These are phyloP conservation scores for Sclerotinia minor DNA, from an alignment of 2,329 filamentous ascomycete genomes.

Conservation along the genomic window DNA sequence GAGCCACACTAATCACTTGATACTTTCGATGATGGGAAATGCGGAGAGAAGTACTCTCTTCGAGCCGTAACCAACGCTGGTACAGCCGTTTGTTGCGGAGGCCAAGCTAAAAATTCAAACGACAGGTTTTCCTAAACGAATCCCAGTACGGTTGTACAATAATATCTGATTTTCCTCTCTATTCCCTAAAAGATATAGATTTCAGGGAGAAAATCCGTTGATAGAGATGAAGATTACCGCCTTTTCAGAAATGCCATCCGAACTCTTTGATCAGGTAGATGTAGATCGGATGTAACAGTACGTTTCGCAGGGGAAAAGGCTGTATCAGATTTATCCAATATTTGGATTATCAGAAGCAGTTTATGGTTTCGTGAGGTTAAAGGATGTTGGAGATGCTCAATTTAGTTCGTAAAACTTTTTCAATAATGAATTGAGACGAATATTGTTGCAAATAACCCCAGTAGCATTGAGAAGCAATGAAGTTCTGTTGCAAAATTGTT, in stretches of 20 bases:
- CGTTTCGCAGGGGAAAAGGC: conserved; percentile 44
- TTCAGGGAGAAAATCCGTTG: background rate
- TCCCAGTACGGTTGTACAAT: background rate
- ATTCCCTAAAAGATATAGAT: background rate
- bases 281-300: conserved; percentile 48
- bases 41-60: background rate
- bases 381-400: background rate
- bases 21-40: conserved; percentile 11
- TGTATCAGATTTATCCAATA: conserved; percentile 19
- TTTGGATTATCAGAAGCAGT: conserved; percentile 49
- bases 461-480: conserved; percentile 26
- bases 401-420: background rate
- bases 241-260: conserved; percentile 42
- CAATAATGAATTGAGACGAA: conserved; percentile 22
- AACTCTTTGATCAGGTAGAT: conserved; percentile 25
- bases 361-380: conserved; percentile 47
- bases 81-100: conserved; percentile 34
- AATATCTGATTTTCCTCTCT: background rate
- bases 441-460: conserved; percentile 22
- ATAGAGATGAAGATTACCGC: conserved; percentile 26
- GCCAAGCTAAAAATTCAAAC: conserved; percentile 30
- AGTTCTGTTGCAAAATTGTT: conserved; percentile 10
- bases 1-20: conserved; percentile 3
- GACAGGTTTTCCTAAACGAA: conserved; percentile 36
- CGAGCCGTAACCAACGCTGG: conserved; percentile 29